Conservation (phyloP, 2,329 filamentous ascomycete species). For the Ambrosiella cleistominuta region DNA sequence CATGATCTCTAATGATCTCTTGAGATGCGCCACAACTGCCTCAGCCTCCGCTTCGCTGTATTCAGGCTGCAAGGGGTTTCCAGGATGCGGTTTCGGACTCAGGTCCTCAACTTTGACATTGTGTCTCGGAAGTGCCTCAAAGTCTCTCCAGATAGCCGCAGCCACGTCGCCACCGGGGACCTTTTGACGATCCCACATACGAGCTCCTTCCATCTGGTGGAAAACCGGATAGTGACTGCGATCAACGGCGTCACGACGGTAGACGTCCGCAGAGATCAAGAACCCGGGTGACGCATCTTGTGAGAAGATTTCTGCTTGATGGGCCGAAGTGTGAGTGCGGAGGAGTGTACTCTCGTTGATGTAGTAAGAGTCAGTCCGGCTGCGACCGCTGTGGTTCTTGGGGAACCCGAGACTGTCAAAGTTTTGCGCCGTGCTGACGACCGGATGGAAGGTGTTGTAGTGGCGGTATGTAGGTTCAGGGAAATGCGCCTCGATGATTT, state of each 20-base stretch:
- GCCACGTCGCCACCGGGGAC: conserved; percentile 38
- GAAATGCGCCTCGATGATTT: conserved; percentile 84
- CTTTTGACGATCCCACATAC: conserved; percentile 62
- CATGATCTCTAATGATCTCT: conserved; percentile 74
- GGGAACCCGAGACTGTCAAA: conserved; percentile 96
- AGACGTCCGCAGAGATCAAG: conserved; percentile 86
- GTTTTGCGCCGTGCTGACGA: conserved; percentile 73
- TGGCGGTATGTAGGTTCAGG: conserved; percentile 53
- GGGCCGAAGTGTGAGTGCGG: conserved; percentile 85
- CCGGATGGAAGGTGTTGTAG: conserved; percentile 63
- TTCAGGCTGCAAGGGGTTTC: conserved; percentile 67
- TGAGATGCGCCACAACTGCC: conserved; percentile 69
- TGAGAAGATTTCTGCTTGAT: conserved; percentile 70
- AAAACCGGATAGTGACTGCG: conserved; percentile 91
- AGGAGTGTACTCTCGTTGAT: conserved; percentile 69
- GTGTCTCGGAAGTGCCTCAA: conserved; percentile 56
- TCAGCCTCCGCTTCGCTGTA: conserved; percentile 64
- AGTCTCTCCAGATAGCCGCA: conserved; percentile 49
- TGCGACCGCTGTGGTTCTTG: conserved; percentile 69
- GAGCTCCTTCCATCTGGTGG: conserved; percentile 95
- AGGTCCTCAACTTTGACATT: conserved; percentile 65
- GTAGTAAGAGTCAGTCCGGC: conserved; percentile 87
- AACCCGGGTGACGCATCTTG: conserved; percentile 59
- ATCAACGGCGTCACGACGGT: conserved; percentile 86
- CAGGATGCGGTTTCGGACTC: conserved; percentile 57